These are phyloP conservation scores for Salvia rosmarinus DNA, from an alignment of 257 asterid genomes.

Conservation along the genomic window DNA sequence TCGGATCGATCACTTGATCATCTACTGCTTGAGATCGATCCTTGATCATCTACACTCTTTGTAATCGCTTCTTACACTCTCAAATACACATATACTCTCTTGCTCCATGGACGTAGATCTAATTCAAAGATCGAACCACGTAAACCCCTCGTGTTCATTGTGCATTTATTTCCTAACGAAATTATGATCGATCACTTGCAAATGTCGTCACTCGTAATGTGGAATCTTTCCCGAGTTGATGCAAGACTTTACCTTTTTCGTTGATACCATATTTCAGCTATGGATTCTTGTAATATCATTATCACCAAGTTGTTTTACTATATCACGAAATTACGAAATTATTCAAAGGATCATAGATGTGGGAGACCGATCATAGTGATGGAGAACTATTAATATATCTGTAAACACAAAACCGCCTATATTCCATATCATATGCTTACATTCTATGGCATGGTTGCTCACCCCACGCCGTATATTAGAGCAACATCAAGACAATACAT, in stretches of 20 bases:
- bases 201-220: conserved; percentile 14
- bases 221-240: conserved; percentile 14
- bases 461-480: too few species aligned
- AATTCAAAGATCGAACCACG: too few species aligned
- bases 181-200: neutral
- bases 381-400: neutral
- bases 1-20: too few species aligned
- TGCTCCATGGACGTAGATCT: too few species aligned
- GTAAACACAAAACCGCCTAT: neutral
- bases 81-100: too few species aligned
- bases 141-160: too few species aligned
- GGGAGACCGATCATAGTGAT: neutral
- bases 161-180: too few species aligned
- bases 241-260: neutral
- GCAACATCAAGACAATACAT: too few species aligned
- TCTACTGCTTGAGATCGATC: too few species aligned
- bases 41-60: too few species aligned
- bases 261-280: neutral
- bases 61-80: too few species aligned
- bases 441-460: too few species aligned
- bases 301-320: neutral
- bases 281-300: neutral
- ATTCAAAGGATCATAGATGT: neutral
- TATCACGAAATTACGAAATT: neutral
- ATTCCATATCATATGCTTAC: neutral